Evolutionary conservation across 2,329 filamentous ascomycete species (phyloP), one percentile per base, ranked within the genome.

Genomic region (Neocatenulostroma microsporum): DNA sequence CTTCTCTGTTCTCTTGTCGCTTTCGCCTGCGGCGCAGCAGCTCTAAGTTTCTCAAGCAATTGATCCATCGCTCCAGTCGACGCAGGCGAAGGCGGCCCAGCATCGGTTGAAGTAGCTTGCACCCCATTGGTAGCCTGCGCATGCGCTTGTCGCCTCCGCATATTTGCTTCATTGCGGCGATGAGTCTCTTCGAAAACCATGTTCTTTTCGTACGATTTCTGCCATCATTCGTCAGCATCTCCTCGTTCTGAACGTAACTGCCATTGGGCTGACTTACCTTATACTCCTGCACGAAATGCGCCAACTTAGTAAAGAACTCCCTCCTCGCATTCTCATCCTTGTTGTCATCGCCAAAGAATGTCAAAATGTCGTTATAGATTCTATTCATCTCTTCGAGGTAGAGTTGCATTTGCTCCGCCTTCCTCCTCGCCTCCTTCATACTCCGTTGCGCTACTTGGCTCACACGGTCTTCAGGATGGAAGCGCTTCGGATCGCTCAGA

Each of bases 381-480:
- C 83, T 80, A 49, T 78, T 71, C 85, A 94, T 95, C 58, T 95
- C 87, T 48, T 94, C 88, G 30, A 96, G 68, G 60, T 94, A 95
- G 15, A 96, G 69, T 57, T 85, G 76, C 79, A 96, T 83, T 66
- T 96, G 91, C 62, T 95, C 89, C 2, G 91, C 87, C 69, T 96
- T 98, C 53, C 89, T 76, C 44, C 91, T 72, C 14, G 91, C 91
- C 49, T 98, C 91, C 68, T 95, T 96, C 89, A 98, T 96, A 48
- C 76, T 81, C 34, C 89, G 76, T 62, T 94, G 86, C 37, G 94
- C 88, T 21, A 96, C 74, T 62, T 93, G 84, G 45, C 82, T 83
- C 29, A 96, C 88, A 42, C 91, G 84, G 61, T 98, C 91, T 63
- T 96, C 85, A 13, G 91, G 89, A 57, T 98, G 91, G 72, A 98